Percentiles rank a stretch among this genome's conserved stretches.
phyloP scores from a whole-genome alignment of 1,284 basidiomycete genomes.

The Heterobasidion parviporum region DNA sequence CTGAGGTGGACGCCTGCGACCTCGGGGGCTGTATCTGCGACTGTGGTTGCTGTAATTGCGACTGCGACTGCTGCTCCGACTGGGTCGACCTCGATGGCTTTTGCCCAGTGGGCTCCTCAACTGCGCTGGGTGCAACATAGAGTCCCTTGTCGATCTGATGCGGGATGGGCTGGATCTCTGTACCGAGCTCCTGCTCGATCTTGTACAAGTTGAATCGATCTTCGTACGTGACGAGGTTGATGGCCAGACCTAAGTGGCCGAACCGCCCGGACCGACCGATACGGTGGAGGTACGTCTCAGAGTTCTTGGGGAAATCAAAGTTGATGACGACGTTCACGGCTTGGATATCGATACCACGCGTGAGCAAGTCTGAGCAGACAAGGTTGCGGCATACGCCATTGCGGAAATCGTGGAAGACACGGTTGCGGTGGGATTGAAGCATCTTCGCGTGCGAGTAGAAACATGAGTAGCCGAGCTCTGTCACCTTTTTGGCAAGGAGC shows the following conservation, averaged over 20 bases:
- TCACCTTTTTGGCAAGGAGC: slow-evolving; percentile 97
- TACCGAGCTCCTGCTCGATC: slow-evolving; percentile 97
- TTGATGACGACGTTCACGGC: slow-evolving; percentile 99
- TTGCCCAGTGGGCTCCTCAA: slow-evolving; percentile 35
- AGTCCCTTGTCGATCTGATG: slow-evolving; percentile 87
- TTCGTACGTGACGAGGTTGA: slow-evolving; percentile 95
- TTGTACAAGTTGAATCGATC: slow-evolving; percentile 97
- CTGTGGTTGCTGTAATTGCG: slow-evolving; percentile 11
- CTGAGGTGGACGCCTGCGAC: slow-evolving; percentile 2
- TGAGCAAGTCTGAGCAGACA: slow-evolving; percentile 94
- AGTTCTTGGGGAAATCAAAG: slow-evolving; percentile 99
- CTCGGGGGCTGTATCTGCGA: slow-evolving; percentile 12
- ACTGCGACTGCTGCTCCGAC: slow-evolving; percentile 21
- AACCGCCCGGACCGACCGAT: slow-evolving; percentile 97
- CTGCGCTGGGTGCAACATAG: slow-evolving; percentile 70
- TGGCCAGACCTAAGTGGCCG: slow-evolving; percentile 94
- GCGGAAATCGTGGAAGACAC: slow-evolving; percentile 99
- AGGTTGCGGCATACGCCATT: slow-evolving; percentile 97
- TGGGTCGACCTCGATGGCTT: slow-evolving; percentile 23
- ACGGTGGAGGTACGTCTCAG: slow-evolving; percentile 96
- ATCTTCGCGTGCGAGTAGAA: slow-evolving; percentile 99
- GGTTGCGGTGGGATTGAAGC: slow-evolving; percentile 97
- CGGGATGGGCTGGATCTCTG: slow-evolving; percentile 96
- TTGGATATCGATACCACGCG: slow-evolving; percentile 98
- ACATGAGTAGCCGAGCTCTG: slow-evolving; percentile 98